Evolutionary conservation across 2,329 filamentous ascomycete species (phyloP).

Genomic region (Fusarium coffeatum): DNA sequence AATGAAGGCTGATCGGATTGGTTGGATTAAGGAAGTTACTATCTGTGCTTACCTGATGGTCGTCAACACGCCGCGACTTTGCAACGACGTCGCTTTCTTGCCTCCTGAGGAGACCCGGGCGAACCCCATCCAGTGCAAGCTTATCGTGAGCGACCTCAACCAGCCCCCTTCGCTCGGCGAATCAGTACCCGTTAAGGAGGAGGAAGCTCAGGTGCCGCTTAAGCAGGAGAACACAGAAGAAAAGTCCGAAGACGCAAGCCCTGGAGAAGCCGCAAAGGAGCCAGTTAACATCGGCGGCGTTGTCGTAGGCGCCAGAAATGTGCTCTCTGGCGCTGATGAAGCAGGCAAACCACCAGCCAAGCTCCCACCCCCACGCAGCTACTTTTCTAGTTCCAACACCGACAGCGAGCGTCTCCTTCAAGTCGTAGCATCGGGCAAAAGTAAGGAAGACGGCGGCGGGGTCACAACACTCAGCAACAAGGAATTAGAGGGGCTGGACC

Average conservation of each 20-base stretch:
- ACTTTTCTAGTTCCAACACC: constrained; percentile 46
- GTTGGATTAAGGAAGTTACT: constrained; percentile 91
- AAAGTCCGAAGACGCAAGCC: neutral
- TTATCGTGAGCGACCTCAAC: constrained; percentile 67
- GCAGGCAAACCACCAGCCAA: constrained; percentile 60
- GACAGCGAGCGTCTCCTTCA: constrained; percentile 52
- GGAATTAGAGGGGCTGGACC: constrained; percentile 74
- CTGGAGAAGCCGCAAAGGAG: constrained; percentile 50
- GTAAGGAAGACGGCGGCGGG: constrained; percentile 69
- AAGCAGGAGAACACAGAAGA: constrained; percentile 21
- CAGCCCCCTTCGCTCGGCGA: constrained; percentile 55
- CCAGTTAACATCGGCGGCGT: constrained; percentile 64
- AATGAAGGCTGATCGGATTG: constrained; percentile 78
- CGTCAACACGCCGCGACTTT: constrained; percentile 88
- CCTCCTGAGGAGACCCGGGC: constrained; percentile 82
- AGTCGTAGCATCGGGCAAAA: constrained; percentile 58
- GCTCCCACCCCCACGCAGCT: constrained; percentile 59
- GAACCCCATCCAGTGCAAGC: constrained; percentile 80
- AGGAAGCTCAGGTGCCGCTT: constrained; percentile 18
- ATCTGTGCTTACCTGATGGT: constrained; percentile 96
- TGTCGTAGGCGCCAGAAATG: constrained; percentile 62
- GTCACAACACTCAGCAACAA: constrained; percentile 71
- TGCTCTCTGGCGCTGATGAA: constrained; percentile 60
- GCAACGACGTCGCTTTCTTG: constrained; percentile 86
- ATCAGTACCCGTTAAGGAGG: constrained; percentile 48